phyloP scores from a whole-genome alignment of 2,329 filamentous ascomycete species.

The Apiospora hydei region DNA sequence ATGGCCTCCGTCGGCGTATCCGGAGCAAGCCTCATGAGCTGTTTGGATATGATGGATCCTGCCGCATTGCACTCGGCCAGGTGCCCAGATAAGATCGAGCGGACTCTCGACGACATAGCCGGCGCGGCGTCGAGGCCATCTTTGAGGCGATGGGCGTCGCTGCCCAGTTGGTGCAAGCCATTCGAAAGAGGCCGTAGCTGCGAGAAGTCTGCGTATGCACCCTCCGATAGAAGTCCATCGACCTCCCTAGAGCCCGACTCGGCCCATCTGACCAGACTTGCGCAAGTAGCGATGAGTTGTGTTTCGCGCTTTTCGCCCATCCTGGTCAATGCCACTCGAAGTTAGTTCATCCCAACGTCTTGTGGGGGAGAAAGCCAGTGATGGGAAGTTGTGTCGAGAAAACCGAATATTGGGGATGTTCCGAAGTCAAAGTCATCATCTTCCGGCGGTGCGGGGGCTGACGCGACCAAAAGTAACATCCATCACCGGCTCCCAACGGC shows the following conservation, averaged over 20 bases:
- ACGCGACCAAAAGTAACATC: background rate
- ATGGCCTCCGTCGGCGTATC: background rate
- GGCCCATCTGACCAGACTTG: background rate
- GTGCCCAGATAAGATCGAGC: background rate
- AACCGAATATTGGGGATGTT: background rate
- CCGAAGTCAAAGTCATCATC: background rate
- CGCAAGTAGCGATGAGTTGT: background rate
- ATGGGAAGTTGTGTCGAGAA: background rate
- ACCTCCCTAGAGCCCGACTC: conserved; percentile 1
- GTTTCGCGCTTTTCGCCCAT: background rate
- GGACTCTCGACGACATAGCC: background rate
- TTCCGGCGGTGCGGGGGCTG: background rate
- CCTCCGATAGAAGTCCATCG: background rate
- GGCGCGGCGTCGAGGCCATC: background rate
- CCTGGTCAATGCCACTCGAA: background rate
- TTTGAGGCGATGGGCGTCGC: background rate
- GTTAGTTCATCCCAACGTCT: background rate
- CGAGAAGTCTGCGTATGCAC: background rate
- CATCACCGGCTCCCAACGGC: background rate
- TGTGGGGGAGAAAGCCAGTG: background rate
- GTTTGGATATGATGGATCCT: background rate
- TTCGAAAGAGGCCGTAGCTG: background rate
- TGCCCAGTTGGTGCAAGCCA: background rate
- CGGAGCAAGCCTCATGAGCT: background rate
- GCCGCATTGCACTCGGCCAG: background rate